phyloP scores from a whole-genome alignment of 768 basidiomycete genomes.

The Panaeolus papilionaceus region DNA sequence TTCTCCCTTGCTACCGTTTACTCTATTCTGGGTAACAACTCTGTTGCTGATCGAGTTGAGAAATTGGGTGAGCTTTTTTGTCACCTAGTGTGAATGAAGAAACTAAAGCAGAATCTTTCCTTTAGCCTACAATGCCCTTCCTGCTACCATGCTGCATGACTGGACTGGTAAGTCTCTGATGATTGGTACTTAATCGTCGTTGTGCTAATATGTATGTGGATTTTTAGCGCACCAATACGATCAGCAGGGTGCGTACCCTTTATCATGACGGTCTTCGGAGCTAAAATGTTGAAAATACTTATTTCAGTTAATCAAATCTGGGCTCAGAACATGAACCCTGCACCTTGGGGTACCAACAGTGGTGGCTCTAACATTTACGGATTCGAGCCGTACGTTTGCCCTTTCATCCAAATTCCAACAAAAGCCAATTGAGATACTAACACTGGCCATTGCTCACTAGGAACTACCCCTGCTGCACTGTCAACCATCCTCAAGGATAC shows the following conservation, averaged over 20 bases:
- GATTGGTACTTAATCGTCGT: background rate
- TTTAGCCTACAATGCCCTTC: slow-evolving; percentile 47
- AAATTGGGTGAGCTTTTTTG: slow-evolving; percentile 37
- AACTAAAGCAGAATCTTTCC: background rate
- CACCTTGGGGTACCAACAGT: slow-evolving; percentile 45
- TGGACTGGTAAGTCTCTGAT: slow-evolving; percentile 38
- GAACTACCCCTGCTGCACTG: slow-evolving; percentile 51
- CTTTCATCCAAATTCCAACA: background rate
- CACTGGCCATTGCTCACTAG: slow-evolving; percentile 24
- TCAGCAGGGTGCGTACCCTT: slow-evolving; percentile 40
- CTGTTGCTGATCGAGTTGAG: slow-evolving; percentile 47
- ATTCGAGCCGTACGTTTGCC: slow-evolving; percentile 44
- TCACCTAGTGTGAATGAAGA: background rate
- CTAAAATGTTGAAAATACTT: background rate
- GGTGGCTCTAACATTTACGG: slow-evolving; percentile 49
- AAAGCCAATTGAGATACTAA: background rate
- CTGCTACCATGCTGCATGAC: slow-evolving; percentile 45
- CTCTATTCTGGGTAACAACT: slow-evolving; percentile 47
- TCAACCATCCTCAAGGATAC: slow-evolving; percentile 47
- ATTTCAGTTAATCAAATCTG: slow-evolving; percentile 47
- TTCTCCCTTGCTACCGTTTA: slow-evolving; percentile 49
- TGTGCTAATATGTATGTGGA: background rate
- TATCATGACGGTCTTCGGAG: background rate
- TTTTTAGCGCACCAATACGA: slow-evolving; percentile 47
- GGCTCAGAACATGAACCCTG: slow-evolving; percentile 44